These are phyloP conservation scores for Gossypium mustelinum DNA, from an alignment of 345 rosid genomes.

Conservation along the genomic window DNA sequence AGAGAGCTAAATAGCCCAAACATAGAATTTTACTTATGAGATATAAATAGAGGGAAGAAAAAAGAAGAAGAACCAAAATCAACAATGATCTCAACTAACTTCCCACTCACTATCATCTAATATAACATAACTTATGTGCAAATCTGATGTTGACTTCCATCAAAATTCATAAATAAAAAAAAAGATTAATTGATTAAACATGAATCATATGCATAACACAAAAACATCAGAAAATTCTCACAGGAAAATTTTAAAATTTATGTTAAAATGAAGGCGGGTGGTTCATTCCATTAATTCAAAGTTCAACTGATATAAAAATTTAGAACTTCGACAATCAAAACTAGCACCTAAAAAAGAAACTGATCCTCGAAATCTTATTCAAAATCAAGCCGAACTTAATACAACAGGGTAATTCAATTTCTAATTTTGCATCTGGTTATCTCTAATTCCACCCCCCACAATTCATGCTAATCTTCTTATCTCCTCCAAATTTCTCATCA, in stretches of 20 bases:
- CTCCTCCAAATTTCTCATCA: constrained; percentile 8
- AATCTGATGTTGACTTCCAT: background rate
- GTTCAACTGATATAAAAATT: background rate
- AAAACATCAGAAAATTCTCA: background rate
- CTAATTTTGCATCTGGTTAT: constrained; percentile 5
- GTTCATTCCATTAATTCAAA: background rate
- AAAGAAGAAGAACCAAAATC: background rate
- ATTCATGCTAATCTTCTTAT: constrained; percentile 8
- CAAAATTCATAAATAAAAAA: background rate
- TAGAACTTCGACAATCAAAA: background rate
- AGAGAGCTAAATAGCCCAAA: background rate
- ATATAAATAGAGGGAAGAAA: background rate
- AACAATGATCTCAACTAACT: background rate
- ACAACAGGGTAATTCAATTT: constrained; percentile 3
- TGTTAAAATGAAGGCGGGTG: background rate
- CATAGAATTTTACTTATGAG: background rate
- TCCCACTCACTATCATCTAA: background rate
- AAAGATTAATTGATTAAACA: background rate
- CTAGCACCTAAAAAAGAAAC: background rate
- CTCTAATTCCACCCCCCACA: constrained; percentile 7
- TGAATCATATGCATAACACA: background rate
- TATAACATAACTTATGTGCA: background rate
- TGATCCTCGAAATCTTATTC: background rate
- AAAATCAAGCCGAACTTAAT: background rate
- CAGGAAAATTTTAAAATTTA: background rate